A percentile compares a stretch with the other conserved stretches of the same genome.
phyloP scores from a whole-genome alignment of 2,329 filamentous ascomycete genomes.

The Sphaerulina musiva region DNA sequence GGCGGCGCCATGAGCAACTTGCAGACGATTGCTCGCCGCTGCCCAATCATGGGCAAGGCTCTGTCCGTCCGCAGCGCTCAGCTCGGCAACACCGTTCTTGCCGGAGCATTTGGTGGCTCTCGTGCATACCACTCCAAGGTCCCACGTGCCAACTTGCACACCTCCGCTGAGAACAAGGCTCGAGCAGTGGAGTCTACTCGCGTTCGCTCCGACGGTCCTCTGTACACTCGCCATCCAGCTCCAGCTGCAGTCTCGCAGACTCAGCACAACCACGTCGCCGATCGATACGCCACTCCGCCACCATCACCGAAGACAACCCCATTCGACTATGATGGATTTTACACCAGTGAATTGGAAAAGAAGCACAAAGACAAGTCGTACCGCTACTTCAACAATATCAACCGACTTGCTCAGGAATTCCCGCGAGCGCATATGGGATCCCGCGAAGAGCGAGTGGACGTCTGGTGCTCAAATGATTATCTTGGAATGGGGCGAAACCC shows the following conservation, averaged over 20 bases:
- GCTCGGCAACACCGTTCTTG: conserved; percentile 41
- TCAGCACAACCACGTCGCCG: conserved; percentile 11
- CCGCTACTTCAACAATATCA: conserved; percentile 99
- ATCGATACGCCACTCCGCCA: conserved; percentile 40
- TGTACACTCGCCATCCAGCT: conserved; percentile 17
- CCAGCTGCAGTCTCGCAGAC: conserved; percentile 9
- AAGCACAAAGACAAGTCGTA: conserved; percentile 99
- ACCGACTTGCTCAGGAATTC: conserved; percentile 91
- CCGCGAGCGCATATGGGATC: conserved; percentile 86
- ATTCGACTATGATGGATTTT: conserved; percentile 90
- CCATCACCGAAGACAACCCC: conserved; percentile 48
- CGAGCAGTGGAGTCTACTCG: conserved; percentile 59
- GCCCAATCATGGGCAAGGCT: conserved; percentile 98
- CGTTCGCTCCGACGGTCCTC: conserved; percentile 22
- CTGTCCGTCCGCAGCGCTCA: conserved; percentile 64
- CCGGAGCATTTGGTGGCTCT: conserved; percentile 45
- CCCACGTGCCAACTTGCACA: conserved; percentile 72
- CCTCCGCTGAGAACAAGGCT: conserved; percentile 68
- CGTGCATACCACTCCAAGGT: conserved; percentile 46
- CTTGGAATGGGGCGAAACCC: conserved; percentile 93
- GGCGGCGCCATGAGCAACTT: conserved; percentile 95
- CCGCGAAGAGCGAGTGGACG: conserved; percentile 79
- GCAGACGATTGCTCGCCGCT: conserved; percentile 86
- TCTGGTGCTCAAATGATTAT: conserved; percentile 99
- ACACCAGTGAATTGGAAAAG: conserved; percentile 82